Conservation (phyloP, 1,284 basidiomycete genomes). For the Heliocybe sulcata region DNA sequence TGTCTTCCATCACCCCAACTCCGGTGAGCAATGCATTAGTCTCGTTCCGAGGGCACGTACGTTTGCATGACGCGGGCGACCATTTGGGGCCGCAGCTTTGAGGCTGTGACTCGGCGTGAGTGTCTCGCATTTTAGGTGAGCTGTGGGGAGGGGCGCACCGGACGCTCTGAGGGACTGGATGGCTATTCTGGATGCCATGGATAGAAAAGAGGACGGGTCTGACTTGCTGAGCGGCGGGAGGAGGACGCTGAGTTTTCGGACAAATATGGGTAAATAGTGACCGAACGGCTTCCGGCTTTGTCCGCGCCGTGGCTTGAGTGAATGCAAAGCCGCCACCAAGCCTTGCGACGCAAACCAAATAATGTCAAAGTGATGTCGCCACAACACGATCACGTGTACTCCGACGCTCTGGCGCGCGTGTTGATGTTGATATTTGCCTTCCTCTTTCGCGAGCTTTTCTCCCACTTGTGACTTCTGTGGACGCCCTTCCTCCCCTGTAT, state of each 20-base stretch:
- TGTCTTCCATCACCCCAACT: conserved; percentile 21
- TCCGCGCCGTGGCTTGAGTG: neutral
- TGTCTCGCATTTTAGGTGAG: neutral
- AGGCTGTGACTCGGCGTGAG: conserved; percentile 10
- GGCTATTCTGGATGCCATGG: conserved; percentile 70
- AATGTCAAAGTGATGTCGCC: no score
- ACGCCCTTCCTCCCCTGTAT: no score
- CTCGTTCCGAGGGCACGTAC: conserved; percentile 33
- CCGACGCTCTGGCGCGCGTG: no score
- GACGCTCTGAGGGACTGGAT: conserved; percentile 55
- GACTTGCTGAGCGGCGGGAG: conserved; percentile 2
- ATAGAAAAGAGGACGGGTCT: conserved; percentile 7
- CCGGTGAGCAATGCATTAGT: no score
- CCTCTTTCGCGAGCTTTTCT: no score
- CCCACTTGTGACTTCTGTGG: no score
- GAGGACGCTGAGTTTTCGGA: conserved; percentile 4
- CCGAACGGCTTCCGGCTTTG: conserved; percentile 25
- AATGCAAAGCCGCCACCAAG: no score
- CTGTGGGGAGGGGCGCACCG: conserved; percentile 31
- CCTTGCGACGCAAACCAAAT: no score
- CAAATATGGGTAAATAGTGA: conserved; percentile 29
- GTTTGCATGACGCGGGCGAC: conserved; percentile 46
- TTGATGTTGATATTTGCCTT: no score
- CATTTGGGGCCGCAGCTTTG: conserved; percentile 47
- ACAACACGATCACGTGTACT: no score